Percentiles rank a stretch among this genome's conserved stretches.
These are phyloP conservation scores for Cryptococcus sp. DNA, from an alignment of 1,284 basidiomycete genomes.

Conservation along the genomic window DNA sequence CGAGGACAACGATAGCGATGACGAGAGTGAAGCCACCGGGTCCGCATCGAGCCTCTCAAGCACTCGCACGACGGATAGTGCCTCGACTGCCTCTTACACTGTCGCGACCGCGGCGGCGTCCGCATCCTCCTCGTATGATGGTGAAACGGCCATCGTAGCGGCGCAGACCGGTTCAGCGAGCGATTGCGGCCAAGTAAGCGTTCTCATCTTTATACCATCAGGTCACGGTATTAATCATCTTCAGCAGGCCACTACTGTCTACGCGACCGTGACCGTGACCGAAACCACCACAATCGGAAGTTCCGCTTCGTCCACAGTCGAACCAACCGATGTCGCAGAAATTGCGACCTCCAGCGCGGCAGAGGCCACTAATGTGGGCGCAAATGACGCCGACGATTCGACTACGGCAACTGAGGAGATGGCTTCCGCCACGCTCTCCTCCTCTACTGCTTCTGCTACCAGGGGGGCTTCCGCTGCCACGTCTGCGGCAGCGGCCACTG, in stretches of 20 bases:
- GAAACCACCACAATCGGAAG: not conserved
- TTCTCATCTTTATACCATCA: not conserved
- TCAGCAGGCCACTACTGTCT: conserved; percentile 23
- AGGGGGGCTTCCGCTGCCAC: not conserved
- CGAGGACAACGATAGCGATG: not conserved
- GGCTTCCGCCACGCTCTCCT: no score
- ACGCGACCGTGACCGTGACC: conserved; percentile 27
- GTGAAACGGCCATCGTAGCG: no score
- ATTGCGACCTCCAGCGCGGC: not conserved
- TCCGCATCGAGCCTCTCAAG: not conserved
- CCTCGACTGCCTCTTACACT: not conserved
- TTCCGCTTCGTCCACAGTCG: not conserved
- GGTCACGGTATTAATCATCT: conserved; percentile 1
- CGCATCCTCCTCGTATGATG: not conserved
- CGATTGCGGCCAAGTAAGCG: conserved; percentile 23
- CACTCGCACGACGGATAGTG: not conserved
- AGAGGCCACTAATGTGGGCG: not conserved
- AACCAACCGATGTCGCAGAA: not conserved
- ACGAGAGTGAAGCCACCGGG: not conserved
- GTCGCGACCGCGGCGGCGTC: not conserved
- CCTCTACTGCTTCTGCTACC: no score
- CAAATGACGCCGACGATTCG: not conserved
- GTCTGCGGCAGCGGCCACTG: not conserved
- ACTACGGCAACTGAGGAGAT: no score
- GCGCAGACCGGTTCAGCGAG: no score